Percentiles rank a stretch among this genome's conserved stretches.
These are phyloP conservation scores for Antitrichia curtipendula DNA, from an alignment of 225 moss, liverwort and hornwort genomes.

Conservation along the genomic window DNA sequence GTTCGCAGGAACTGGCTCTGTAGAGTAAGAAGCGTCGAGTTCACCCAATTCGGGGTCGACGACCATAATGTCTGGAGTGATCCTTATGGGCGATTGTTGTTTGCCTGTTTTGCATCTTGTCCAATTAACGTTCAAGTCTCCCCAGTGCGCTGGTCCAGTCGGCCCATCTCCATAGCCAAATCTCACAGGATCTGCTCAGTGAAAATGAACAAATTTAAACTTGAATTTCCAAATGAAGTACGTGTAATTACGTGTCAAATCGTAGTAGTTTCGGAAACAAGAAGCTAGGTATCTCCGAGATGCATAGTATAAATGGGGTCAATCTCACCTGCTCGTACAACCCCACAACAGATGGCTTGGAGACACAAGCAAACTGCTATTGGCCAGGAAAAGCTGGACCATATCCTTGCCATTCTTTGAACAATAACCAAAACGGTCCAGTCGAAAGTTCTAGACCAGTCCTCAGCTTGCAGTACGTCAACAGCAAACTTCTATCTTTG, in stretches of 20 bases:
- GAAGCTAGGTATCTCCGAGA: neutral
- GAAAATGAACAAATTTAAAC: neutral
- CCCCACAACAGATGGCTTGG: neutral
- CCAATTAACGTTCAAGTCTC: constrained; percentile 14
- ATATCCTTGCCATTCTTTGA: neutral
- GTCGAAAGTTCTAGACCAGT: neutral
- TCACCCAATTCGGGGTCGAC: neutral
- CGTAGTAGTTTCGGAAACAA: neutral
- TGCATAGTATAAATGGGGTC: neutral
- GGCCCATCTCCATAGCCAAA: constrained; percentile 7
- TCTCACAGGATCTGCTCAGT: neutral
- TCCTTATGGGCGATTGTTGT: constrained; percentile 19
- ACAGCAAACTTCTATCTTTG: neutral
- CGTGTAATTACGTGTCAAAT: neutral
- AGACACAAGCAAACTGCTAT: neutral
- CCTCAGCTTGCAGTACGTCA: neutral
- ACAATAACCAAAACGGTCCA: neutral
- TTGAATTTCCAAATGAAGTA: neutral
- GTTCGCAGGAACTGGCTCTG: neutral
- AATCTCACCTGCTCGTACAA: neutral
- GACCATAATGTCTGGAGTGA: constrained; percentile 13
- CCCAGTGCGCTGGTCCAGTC: constrained; percentile 26
- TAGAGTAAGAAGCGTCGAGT: neutral
- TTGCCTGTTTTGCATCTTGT: constrained; percentile 12
- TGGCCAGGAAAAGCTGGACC: neutral